Evolutionary conservation across 192 early-diverging fungal species (phyloP), one percentile per base, ranked within the genome.

Genomic region (Phlyctochytrium planicorne): DNA sequence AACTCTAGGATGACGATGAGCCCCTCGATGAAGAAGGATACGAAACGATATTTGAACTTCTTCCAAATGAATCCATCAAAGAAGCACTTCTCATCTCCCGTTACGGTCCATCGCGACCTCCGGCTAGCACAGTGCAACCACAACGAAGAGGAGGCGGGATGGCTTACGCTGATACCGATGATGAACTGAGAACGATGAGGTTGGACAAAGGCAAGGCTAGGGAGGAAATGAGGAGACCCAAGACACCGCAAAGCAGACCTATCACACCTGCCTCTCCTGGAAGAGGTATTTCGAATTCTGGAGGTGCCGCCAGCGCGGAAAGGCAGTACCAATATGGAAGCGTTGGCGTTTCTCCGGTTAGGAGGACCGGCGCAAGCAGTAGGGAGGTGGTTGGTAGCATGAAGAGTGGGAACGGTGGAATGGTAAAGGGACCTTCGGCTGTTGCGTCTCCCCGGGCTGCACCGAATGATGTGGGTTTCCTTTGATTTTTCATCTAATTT

Each of bases 331-430:
- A 14, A 47, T 47, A 20, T 20, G 40, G 6, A 6, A 47, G 20
- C 40, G 40, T 47, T 20, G 6, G 6, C 40, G 40, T n/a, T n/a
- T 6, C 40, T 6, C 40, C 40, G 6, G 6, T 47, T 6, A 47
- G 40, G 20, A 20, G 40, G 40, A 20, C 40, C 10, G 40, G 40
- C 40, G 40, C 20, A 20, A n/a, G n/a, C n/a, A 47, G 10, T 47
- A 47, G 40, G 40, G 40, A 47, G 40, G n/a, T n/a, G n/a, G n/a
- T n/a, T n/a, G n/a, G n/a, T n/a, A 47, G 40, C 40, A 47, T 47
- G 40, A 6, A 47, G 20, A 20, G 40, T 6, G 20, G 40, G 20
- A 20, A 20, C 6, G 20, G 10, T 47, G 40, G 10, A 47, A 47
- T 6, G 40, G 6, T 20, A 6, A 47, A 47, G 40, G 55, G 55